Conservation (phyloP, 768 basidiomycete species). For the Cystofilobasidium macerans region DNA sequence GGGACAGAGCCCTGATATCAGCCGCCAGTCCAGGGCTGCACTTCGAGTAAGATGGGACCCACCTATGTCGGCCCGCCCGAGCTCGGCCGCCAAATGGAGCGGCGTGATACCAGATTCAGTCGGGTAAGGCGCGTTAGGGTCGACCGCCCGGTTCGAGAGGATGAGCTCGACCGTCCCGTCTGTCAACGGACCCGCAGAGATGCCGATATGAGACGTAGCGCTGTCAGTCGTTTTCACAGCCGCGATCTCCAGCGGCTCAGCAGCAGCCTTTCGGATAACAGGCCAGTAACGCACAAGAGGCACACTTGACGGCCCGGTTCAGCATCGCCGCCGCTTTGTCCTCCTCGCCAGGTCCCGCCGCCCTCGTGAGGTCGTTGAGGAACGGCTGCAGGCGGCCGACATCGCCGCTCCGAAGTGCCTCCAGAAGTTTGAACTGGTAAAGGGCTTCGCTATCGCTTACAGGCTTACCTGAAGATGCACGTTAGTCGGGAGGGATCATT, state of each 20-base stretch:
- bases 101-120: conserved; percentile 59
- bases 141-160: conserved; percentile 18
- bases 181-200: not conserved
- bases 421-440: conserved; percentile 34
- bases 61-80: conserved; percentile 56
- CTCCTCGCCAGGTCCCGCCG: conserved; percentile 15
- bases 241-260: too few relatives aligned
- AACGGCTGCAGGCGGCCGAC: conserved; percentile 33
- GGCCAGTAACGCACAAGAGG: conserved; percentile 28
- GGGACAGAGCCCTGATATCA: not conserved
- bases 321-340: conserved; percentile 27
- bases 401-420: conserved; percentile 35
- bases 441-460: conserved; percentile 26
- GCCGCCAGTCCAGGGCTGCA: not conserved
- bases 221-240: too few relatives aligned
- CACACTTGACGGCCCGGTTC: conserved; percentile 31
- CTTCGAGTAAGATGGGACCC: not conserved
- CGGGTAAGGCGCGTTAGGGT: conserved; percentile 29
- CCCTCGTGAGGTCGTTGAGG: conserved; percentile 31
- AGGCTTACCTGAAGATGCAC: not conserved
- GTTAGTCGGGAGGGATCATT: too few relatives aligned
- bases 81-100: conserved; percentile 59
- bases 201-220: too few relatives aligned
- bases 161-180: conserved; percentile 28
- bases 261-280: not conserved